Evolutionary conservation across 352 stramenopile genomes (phyloP).

Genomic region (Globisporangium iwayamae): DNA sequence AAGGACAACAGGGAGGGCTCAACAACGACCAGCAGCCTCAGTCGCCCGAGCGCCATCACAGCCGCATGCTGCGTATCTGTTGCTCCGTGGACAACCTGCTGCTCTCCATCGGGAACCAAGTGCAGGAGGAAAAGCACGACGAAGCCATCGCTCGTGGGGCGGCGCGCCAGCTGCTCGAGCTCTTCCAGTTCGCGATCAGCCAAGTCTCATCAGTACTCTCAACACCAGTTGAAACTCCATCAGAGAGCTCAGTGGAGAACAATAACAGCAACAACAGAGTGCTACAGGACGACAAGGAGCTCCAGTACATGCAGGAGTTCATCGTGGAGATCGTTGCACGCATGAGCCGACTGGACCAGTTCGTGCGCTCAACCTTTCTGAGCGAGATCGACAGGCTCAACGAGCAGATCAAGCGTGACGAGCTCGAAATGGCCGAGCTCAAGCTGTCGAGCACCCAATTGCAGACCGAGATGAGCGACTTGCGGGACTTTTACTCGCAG

Average conservation of each 20-base stretch:
- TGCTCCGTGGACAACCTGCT: conserved; percentile 68
- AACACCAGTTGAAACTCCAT: neutral
- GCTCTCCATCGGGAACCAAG: conserved; percentile 41
- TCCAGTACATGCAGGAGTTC: conserved; percentile 44
- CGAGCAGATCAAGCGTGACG: conserved; percentile 8
- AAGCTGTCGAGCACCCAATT: conserved; percentile 25
- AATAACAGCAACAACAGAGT: neutral
- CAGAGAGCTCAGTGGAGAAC: neutral
- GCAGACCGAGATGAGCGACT: conserved; percentile 34
- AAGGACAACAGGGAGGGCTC: conserved; percentile 17
- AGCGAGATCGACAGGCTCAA: conserved; percentile 23
- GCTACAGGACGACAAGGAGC: conserved; percentile 21
- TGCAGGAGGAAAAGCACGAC: conserved; percentile 48
- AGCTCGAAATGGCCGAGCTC: conserved; percentile 15
- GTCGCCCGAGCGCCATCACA: conserved; percentile 41
- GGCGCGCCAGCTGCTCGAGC: conserved; percentile 35
- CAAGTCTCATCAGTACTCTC: conserved; percentile 25
- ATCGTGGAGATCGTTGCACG: conserved; percentile 35
- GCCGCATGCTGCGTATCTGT: conserved; percentile 58
- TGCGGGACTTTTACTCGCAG: conserved; percentile 42
- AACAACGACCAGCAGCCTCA: conserved; percentile 11
- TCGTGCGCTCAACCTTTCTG: conserved; percentile 34
- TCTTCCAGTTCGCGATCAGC: conserved; percentile 48
- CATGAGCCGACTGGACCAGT: conserved; percentile 34
- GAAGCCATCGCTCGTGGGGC: conserved; percentile 41